These are phyloP conservation scores for Spathaspora arborariae DNA, from an alignment of 805 yeast genomes.

Conservation along the genomic window DNA sequence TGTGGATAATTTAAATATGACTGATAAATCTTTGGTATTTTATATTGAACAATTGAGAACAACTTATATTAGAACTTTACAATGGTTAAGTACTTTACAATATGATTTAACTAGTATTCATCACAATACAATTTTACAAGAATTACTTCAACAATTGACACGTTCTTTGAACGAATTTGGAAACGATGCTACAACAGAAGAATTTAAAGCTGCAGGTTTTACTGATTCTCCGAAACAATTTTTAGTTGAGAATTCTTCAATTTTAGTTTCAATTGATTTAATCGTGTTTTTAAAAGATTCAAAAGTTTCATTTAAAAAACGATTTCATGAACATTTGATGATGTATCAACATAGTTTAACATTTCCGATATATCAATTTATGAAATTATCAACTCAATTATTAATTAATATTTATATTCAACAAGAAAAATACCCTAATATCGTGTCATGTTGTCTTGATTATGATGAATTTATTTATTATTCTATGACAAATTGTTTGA, in stretches of 20 bases:
- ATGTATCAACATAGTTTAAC: slow-evolving; percentile 50
- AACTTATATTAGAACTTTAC: slow-evolving; percentile 34
- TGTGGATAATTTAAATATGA: slow-evolving; percentile 38
- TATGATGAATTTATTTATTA: slow-evolving; percentile 56
- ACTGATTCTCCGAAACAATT: slow-evolving; percentile 41
- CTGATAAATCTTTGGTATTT: slow-evolving; percentile 29
- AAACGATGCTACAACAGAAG: slow-evolving; percentile 39
- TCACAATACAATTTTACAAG: slow-evolving; percentile 39
- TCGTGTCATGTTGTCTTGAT: slow-evolving; percentile 39
- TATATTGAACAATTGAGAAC: slow-evolving; percentile 27
- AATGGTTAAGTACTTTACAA: slow-evolving; percentile 27
- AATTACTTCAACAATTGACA: slow-evolving; percentile 36
- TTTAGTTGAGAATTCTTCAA: slow-evolving; percentile 42
- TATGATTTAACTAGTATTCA: slow-evolving; percentile 36
- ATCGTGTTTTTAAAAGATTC: slow-evolving; percentile 52
- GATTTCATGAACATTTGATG: slow-evolving; percentile 60
- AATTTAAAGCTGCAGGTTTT: slow-evolving; percentile 45
- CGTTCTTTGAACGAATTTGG: slow-evolving; percentile 41
- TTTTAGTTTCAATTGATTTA: slow-evolving; percentile 52
- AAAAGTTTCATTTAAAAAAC: slow-evolving; percentile 58
- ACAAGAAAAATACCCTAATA: slow-evolving; percentile 29
- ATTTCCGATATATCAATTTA: slow-evolving; percentile 47
- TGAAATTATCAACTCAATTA: slow-evolving; percentile 29
- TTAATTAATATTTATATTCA: slow-evolving; percentile 33
- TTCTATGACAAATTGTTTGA: slow-evolving; percentile 54